phyloP scores from a whole-genome alignment of 2,329 filamentous ascomycete genomes.

The Fusarium keratoplasticum region DNA sequence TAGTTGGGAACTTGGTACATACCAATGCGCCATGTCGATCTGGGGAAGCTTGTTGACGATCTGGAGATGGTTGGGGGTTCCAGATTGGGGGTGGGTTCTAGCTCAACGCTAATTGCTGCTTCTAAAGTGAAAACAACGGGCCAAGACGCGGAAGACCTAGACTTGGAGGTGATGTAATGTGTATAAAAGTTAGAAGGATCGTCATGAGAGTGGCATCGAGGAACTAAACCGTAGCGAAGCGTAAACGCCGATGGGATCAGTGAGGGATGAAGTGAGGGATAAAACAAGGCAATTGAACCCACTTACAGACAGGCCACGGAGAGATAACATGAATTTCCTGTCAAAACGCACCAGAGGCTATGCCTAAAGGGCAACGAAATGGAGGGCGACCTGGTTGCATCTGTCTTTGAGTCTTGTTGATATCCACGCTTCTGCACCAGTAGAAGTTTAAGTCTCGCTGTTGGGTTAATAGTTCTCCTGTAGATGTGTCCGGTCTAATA shows the following conservation, averaged over 20 bases:
- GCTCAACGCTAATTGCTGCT: not conserved
- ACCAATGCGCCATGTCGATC: not conserved
- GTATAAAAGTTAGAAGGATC: not conserved
- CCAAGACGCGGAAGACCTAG: not conserved
- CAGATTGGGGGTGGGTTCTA: not conserved
- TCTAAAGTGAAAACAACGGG: not conserved
- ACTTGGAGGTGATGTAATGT: not conserved
- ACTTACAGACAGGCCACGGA: not conserved
- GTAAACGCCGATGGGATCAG: not conserved
- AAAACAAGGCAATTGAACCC: not conserved
- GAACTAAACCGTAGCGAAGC: not conserved
- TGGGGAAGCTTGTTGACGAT: not conserved
- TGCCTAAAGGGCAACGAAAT: not conserved
- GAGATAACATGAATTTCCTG: not conserved
- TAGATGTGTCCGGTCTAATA: not conserved
- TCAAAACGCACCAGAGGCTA: not conserved
- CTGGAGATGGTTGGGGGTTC: not conserved
- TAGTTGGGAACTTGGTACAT: not conserved
- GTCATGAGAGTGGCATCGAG: not conserved
- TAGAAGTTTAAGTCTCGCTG: not conserved
- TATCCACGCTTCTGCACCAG: not conserved
- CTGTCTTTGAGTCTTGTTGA: not conserved
- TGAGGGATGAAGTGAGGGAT: not conserved
- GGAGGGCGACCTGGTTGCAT: not conserved
- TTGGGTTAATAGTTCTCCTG: not conserved